Evolutionary conservation across 1,284 basidiomycete species (phyloP), one percentile per base, ranked within the genome.

Genomic region (Puccinia coronata): DNA sequence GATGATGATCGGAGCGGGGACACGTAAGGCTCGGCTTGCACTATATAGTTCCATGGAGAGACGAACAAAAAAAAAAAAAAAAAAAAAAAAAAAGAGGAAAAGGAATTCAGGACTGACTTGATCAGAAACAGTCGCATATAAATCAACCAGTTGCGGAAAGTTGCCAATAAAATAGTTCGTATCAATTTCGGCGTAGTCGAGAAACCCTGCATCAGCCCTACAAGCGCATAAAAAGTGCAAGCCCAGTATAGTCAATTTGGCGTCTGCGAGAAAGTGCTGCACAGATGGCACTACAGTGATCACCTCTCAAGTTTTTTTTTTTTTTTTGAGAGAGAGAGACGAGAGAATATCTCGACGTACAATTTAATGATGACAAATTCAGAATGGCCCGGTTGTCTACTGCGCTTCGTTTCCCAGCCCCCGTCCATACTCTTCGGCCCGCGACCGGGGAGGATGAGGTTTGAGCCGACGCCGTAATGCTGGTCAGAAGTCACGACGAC

Each of bases 401-500:
- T 95, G 80, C 97, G 90, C 86, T 93, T 94, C 0, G 96, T 98
- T 87, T 99, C 96, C 97, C 96, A 99, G 8, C 97, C 96, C 85
- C 98, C 96, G 23, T 95, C 92, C 95, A 99, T 99, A 51, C 51
- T 36, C 51, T 82, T 85, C 85, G 85, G 85, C 86, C 92, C 93
- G 86, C 96, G 88, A 47, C 96, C 96, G 0, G 95, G 95, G 53
- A 98, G 88, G 80, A 98, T 91, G 82, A 99, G 88, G 87, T 99
- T 98, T 11, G 91, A 90, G 0, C 96, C 96, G 3, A 92, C 90
- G 31, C 96, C 96, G 85, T 95, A 99, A 87, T 99, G 96, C 85
- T 98, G 94, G 87, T 99, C 95, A 43, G 87, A 88, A 81, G 88
- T 88, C 14, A 86, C 84, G 39, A 93, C 90, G 31, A 94, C 92